Base-by-base conservation (phyloP, 768 basidiomycete species). In the Cystobasidium tubakii region DNA sequence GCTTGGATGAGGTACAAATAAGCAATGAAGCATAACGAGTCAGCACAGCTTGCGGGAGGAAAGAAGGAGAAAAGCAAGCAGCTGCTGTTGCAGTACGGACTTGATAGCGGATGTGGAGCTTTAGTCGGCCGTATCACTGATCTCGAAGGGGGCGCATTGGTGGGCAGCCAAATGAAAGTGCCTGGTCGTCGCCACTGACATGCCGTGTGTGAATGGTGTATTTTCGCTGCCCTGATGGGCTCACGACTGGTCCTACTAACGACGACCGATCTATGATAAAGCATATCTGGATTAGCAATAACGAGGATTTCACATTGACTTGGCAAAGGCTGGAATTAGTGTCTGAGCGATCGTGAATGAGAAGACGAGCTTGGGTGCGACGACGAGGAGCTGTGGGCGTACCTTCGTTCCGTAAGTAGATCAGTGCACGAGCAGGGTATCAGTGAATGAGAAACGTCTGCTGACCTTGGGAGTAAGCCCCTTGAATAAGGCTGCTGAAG, bases 331-430 rank as follows among this genome's bases (percentile, higher is more conserved):
- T 1, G 74, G 74, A 31, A 70, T 74, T 6, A 67, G 34, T 4
- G 34, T 21, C 36, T 98, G 95, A 13, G 95, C 95, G 1, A 97
- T 86, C 62, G 95, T 98, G 84, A 95, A 97, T 78, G 91, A 92
- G 86, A 98, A 98, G 78, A 98, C 92, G 42, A 98, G 87, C 83
- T 98, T 97, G 46, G 95, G 95, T 65, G 93, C 94, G 43, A 98
- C 93, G 75, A 97, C 92, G 57, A 97, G 85, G 78, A 95, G 90
- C 91, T 94, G 77, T 33, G 19, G 25, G 33, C 12, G n/a, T n/a
- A 50, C n/a, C 29, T 70, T 53, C 60, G 53, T 17, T 55, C 25
- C 66, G 64, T 67, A 46, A 17, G n/a, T 29, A 23, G n/a, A 21
- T 31, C 44, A n/a, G n/a, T n/a, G n/a, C n/a, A n/a, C n/a, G n/a